A percentile compares a stretch with the other conserved stretches of the same genome.
These are phyloP conservation scores for Malus sylvestris DNA, from an alignment of 306 rosid genomes.

Conservation along the genomic window DNA sequence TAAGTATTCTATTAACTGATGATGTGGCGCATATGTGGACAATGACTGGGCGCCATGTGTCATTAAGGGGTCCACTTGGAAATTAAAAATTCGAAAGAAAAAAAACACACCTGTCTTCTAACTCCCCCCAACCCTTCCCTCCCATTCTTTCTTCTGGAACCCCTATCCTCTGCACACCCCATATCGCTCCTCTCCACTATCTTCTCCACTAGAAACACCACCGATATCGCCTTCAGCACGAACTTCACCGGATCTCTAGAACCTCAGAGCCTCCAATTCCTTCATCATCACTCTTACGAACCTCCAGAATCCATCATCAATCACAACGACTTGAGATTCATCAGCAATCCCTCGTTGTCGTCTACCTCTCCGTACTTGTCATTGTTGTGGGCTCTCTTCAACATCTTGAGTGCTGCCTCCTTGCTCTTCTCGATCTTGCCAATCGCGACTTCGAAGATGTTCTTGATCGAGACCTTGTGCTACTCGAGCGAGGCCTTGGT, in stretches of 20 bases:
- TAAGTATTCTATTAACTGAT: too few relatives aligned
- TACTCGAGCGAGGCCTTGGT: slow-evolving; percentile 54
- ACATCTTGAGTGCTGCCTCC: slow-evolving; percentile 38
- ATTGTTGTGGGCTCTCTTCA: slow-evolving; percentile 10
- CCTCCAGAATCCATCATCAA: slow-evolving; percentile 58
- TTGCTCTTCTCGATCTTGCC: slow-evolving; percentile 50
- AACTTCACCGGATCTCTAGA: slow-evolving; percentile 16
- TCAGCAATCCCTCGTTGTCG: slow-evolving; percentile 51
- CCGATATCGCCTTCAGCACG: too few relatives aligned
- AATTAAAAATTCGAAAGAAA: too few relatives aligned
- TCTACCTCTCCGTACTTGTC: slow-evolving; percentile 73
- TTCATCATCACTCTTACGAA: slow-evolving; percentile 70
- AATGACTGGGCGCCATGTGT: too few relatives aligned
- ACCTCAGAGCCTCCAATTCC: slow-evolving; percentile 65
- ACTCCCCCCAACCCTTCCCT: too few relatives aligned
- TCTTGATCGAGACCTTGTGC: slow-evolving; percentile 63
- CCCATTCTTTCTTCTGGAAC: too few relatives aligned
- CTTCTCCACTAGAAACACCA: too few relatives aligned
- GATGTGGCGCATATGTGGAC: too few relatives aligned
- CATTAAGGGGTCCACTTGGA: too few relatives aligned
- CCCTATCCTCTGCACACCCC: too few relatives aligned
- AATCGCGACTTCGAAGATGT: slow-evolving; percentile 62
- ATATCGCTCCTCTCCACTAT: too few relatives aligned
- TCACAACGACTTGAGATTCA: slow-evolving; percentile 45
- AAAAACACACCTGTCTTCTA: too few relatives aligned